These are phyloP conservation scores for Venturia aucupariae DNA, from an alignment of 2,329 filamentous ascomycete species.

Conservation along the genomic window DNA sequence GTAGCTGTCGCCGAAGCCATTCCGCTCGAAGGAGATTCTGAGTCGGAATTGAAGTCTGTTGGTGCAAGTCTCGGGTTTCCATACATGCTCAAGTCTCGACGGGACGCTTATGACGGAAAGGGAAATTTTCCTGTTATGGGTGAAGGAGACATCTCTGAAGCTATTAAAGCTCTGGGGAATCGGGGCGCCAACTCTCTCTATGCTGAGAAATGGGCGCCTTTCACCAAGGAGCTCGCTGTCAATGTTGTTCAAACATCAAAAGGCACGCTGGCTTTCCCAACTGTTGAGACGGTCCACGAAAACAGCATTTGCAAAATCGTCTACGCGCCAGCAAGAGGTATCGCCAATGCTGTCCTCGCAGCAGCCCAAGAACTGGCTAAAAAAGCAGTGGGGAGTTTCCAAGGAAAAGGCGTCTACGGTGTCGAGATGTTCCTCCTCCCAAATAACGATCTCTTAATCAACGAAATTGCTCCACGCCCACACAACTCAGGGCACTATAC, in stretches of 20 bases:
- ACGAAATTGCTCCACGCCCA: slow-evolving; percentile 73
- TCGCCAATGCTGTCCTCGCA: slow-evolving; percentile 50
- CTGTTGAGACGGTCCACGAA: slow-evolving; percentile 90
- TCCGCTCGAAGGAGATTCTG: slow-evolving; percentile 51
- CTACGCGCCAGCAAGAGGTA: slow-evolving; percentile 70
- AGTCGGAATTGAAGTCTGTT: slow-evolving; percentile 53
- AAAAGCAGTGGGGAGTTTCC: slow-evolving; percentile 68
- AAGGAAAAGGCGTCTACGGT: slow-evolving; percentile 87
- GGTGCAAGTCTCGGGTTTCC: slow-evolving; percentile 64
- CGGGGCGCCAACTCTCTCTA: slow-evolving; percentile 58
- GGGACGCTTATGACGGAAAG: slow-evolving; percentile 85
- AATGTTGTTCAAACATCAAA: slow-evolving; percentile 91
- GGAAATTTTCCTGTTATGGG: slow-evolving; percentile 59
- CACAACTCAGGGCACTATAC: slow-evolving; percentile 95
- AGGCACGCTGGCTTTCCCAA: slow-evolving; percentile 65
- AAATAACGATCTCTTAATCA: slow-evolving; percentile 64
- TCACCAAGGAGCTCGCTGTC: slow-evolving; percentile 78
- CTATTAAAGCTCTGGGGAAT: slow-evolving; percentile 55
- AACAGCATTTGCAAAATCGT: slow-evolving; percentile 92
- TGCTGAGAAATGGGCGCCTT: slow-evolving; percentile 82
- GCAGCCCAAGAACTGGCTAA: slow-evolving; percentile 68
- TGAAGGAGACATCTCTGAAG: slow-evolving; percentile 52
- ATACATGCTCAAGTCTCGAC: slow-evolving; percentile 86
- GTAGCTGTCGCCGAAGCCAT: slow-evolving; percentile 67
- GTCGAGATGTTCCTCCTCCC: slow-evolving; percentile 89